These are phyloP conservation scores for Suillus fuscotomentosus DNA, from an alignment of 768 basidiomycete species.

Conservation along the genomic window DNA sequence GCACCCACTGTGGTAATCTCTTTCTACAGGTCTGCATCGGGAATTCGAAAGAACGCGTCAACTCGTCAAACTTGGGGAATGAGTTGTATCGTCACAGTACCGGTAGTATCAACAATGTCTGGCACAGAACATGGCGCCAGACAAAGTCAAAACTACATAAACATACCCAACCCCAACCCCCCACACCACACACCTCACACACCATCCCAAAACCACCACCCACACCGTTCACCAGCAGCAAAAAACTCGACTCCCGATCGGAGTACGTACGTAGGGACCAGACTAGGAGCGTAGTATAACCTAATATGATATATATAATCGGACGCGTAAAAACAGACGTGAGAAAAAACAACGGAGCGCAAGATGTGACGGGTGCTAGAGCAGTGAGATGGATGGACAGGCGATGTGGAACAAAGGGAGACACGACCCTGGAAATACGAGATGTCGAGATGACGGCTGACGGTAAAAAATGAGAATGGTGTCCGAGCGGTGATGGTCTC, in stretches of 20 bases:
- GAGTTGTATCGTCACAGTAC: not conserved
- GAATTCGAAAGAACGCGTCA: not conserved
- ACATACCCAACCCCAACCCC: conserved; percentile 8
- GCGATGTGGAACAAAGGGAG: conserved; percentile 12
- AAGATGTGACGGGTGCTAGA: conserved; percentile 14
- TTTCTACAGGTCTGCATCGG: not conserved
- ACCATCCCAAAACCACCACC: conserved; percentile 11
- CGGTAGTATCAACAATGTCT: not conserved
- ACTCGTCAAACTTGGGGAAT: not conserved
- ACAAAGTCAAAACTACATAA: conserved; percentile 3
- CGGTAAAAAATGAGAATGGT: conserved; percentile 16
- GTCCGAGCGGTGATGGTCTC: conserved; percentile 12
- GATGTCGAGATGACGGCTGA: conserved; percentile 12
- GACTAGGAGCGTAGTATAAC: conserved; percentile 23
- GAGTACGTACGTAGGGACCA: conserved; percentile 17
- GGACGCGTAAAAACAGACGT: conserved; percentile 20
- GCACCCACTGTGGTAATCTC: not conserved
- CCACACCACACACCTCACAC: conserved; percentile 6
- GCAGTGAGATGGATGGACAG: conserved; percentile 10
- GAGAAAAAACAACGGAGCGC: conserved; percentile 7
- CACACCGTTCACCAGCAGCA: conserved; percentile 19
- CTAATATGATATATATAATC: conserved; percentile 30
- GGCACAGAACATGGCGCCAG: not conserved
- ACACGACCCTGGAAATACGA: conserved; percentile 12
- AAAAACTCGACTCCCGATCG: conserved; percentile 7